phyloP scores from a whole-genome alignment of 176 grass and related monocot species.

The Thalia dealbata region DNA sequence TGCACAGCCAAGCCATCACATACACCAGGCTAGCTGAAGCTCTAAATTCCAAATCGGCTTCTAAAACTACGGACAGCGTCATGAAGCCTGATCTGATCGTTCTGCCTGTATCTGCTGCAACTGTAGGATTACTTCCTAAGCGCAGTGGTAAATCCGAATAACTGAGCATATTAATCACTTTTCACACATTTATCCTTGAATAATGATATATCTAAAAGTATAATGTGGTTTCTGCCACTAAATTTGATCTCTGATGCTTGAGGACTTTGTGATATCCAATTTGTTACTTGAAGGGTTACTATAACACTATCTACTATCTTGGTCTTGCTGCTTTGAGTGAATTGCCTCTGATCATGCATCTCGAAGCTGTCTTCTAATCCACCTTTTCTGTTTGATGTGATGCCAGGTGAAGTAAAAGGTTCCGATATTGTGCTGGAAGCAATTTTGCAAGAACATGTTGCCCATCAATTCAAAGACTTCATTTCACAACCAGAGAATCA shows the following conservation, averaged over 20 bases:
- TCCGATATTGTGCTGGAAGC: conserved; percentile 77
- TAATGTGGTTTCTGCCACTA: not conserved
- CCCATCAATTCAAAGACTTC: conserved; percentile 61
- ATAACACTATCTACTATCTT: too few species aligned
- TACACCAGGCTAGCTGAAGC: conserved; percentile 53
- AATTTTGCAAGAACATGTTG: conserved; percentile 75
- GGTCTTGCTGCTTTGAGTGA: too few species aligned
- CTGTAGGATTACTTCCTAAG: conserved; percentile 68
- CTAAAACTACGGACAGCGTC: conserved; percentile 15
- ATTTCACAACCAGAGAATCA: conserved; percentile 43
- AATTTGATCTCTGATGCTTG: not conserved
- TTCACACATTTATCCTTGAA: not conserved
- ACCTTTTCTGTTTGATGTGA: conserved; percentile 6
- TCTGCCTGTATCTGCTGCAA: conserved; percentile 83
- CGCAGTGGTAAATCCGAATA: conserved; percentile 28
- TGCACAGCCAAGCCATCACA: conserved; percentile 58
- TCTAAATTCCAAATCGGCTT: conserved; percentile 26
- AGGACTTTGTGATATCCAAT: too few species aligned
- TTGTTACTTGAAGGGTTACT: too few species aligned
- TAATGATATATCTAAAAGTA: not conserved
- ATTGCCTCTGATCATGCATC: not conserved
- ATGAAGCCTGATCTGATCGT: conserved; percentile 37
- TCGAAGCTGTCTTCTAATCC: not conserved
- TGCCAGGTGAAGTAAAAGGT: conserved; percentile 46
- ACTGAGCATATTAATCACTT: not conserved